Conservation (phyloP, 257 asterid genomes). For the Perilla frutescens region DNA sequence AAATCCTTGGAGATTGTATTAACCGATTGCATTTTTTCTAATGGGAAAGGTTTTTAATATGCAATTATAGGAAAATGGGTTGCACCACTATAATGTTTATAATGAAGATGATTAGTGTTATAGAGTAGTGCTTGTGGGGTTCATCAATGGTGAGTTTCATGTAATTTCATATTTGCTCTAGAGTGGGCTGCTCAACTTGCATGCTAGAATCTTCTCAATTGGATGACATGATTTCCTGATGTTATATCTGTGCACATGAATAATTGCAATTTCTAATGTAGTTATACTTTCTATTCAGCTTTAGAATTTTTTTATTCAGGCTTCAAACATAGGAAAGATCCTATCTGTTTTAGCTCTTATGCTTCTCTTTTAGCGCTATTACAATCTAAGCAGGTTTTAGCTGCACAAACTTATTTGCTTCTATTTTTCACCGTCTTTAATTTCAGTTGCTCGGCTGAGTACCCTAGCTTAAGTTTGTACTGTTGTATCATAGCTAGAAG, state of each 20-base stretch:
- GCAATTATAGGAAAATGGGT: conserved; percentile 1
- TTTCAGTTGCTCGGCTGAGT: conserved; percentile 6
- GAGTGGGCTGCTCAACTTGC: background rate
- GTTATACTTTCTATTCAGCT: background rate
- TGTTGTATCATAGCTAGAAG: background rate
- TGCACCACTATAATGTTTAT: background rate
- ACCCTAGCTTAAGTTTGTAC: background rate
- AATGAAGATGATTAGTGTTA: background rate
- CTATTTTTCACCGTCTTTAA: background rate
- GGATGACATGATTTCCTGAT: conserved; percentile 5
- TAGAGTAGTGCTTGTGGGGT: conserved; percentile 1
- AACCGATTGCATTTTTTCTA: conserved; percentile 3
- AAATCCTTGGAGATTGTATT: background rate
- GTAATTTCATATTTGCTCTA: background rate
- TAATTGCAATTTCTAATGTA: background rate
- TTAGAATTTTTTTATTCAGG: background rate
- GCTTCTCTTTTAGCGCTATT: background rate
- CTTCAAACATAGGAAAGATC: background rate
- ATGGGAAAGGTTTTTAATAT: background rate
- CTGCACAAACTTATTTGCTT: background rate
- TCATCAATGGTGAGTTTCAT: background rate
- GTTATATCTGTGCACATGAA: background rate
- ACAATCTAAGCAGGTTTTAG: background rate
- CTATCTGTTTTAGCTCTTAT: background rate
- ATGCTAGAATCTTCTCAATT: background rate